phyloP scores from a whole-genome alignment of 768 basidiomycete species.

The Suillus sp. region DNA sequence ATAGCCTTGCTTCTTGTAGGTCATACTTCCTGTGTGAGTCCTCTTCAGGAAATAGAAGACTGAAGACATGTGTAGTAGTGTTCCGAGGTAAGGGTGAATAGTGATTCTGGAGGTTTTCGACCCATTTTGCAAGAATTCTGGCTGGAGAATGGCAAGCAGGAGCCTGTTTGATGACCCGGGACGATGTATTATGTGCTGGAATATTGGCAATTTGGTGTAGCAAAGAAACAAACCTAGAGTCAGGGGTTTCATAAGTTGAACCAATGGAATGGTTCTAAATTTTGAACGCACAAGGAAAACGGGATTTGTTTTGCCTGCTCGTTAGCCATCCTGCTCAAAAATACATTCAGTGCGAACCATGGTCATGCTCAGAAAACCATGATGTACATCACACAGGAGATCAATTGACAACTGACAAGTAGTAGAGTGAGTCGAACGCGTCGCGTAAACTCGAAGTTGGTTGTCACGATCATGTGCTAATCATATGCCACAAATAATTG shows the following conservation, averaged over 20 bases:
- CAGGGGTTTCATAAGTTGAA: conserved; percentile 5
- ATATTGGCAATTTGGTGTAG: conserved; percentile 46
- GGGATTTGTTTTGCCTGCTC: conserved; percentile 30
- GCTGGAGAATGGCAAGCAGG: conserved; percentile 37
- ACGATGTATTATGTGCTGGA: conserved; percentile 23
- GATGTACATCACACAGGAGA: not conserved
- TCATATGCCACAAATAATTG: not conserved
- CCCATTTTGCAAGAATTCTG: conserved; percentile 47
- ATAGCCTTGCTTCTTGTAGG: conserved; percentile 67
- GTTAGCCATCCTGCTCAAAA: conserved; percentile 1
- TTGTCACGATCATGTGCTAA: not conserved
- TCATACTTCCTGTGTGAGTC: conserved; percentile 71
- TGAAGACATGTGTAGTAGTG: conserved; percentile 63
- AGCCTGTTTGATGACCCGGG: conserved; percentile 15
- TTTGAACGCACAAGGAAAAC: conserved; percentile 45
- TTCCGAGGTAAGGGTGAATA: conserved; percentile 52
- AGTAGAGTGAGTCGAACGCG: not conserved
- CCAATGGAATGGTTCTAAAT: conserved; percentile 1
- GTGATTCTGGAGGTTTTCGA: conserved; percentile 39
- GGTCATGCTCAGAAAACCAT: not conserved
- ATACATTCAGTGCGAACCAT: not conserved
- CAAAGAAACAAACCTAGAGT: conserved; percentile 50
- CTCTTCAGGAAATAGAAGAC: conserved; percentile 84
- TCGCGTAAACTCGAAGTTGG: not conserved
- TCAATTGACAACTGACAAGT: not conserved